phyloP scores from a whole-genome alignment of 768 basidiomycete genomes.

The Rhodotorula taiwanensis region DNA sequence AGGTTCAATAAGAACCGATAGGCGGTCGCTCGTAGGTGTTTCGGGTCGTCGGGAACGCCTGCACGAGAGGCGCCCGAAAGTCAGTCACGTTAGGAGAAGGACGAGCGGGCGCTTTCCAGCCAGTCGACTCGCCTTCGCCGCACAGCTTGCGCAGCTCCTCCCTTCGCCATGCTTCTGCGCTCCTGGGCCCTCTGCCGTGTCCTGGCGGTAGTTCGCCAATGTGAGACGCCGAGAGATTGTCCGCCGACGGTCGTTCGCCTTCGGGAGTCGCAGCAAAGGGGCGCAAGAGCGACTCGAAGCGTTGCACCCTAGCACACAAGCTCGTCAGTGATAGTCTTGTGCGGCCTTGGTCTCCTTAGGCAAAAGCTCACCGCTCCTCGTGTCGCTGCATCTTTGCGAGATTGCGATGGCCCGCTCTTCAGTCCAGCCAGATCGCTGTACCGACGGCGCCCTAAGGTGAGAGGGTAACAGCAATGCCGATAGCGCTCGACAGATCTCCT shows the following conservation, averaged over 20 bases:
- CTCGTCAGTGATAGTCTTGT: too few species aligned
- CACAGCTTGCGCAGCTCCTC: neutral
- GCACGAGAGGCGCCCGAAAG: neutral
- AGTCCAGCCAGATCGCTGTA: too few species aligned
- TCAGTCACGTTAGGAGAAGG: too few species aligned
- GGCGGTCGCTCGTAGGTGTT: constrained; percentile 8
- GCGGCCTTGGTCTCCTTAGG: too few species aligned
- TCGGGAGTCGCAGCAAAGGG: neutral
- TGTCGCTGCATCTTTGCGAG: too few species aligned
- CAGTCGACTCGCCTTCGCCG: neutral
- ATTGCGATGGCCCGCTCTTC: too few species aligned
- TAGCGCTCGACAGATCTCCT: too few species aligned
- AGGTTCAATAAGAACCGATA: constrained; percentile 28
- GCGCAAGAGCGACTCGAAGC: constrained; percentile 1
- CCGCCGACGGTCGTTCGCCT: neutral
- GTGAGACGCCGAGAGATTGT: neutral
- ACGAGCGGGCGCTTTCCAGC: neutral
- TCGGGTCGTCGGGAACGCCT: constrained; percentile 32
- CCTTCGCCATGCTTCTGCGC: neutral
- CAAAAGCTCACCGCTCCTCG: too few species aligned
- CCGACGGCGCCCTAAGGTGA: too few species aligned
- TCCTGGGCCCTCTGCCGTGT: neutral
- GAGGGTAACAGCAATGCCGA: too few species aligned
- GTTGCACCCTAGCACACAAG: constrained; percentile 4
- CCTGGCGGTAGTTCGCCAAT: neutral